Base-by-base conservation (phyloP, 2,329 filamentous ascomycete species). In the Ophiosphaerella herpotricha region DNA sequence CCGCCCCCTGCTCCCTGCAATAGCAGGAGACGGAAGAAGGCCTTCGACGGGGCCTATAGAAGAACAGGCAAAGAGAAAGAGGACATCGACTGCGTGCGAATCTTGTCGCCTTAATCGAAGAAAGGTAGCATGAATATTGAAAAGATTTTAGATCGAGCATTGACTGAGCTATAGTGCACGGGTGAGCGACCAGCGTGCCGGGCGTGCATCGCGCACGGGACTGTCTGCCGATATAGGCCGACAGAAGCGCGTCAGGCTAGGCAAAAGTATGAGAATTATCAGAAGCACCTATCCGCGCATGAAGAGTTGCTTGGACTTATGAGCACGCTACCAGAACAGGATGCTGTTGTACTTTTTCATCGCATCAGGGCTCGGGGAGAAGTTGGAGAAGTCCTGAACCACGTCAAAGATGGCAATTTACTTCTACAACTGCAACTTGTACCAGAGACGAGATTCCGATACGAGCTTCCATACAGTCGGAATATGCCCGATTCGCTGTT, bases 341-440 rank as follows among this genome's bases (percentile, higher is more conserved):
- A 60, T 37, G 47, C 57, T n/a, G 26, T 18, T 21, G 36, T 46
- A 5, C 29, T 63, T 39, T 49, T 64, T 13, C 50, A 35, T 11
- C 55, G 47, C 14, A 47, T 64, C 24, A 40, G 61, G 33, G 21
- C 51, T 13, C 58, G 61, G 5, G 53, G 43, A 34, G 44, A 63
- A 31, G 39, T 47, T 14, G 44, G 48, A 36, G 39, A 47, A 11
- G 37, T 64, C 9, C 32, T 60, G 2, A 39, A 33, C 18, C 57
- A 60, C 2, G 41, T 63, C 11, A 24, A 45, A 32, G 52, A 55
- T 5, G 52, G 52, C 9, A 42, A 43, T 24, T 37, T 64, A 9
- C 24, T 61, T 4, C 36, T 59, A 26, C 47, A 60, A 39, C 46
- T 58, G 8, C 46, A 44, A 5, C 9, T 61, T 11, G 38, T 42